Conservation (phyloP, 352 stramenopile species). For the Phytophthora sojae region DNA sequence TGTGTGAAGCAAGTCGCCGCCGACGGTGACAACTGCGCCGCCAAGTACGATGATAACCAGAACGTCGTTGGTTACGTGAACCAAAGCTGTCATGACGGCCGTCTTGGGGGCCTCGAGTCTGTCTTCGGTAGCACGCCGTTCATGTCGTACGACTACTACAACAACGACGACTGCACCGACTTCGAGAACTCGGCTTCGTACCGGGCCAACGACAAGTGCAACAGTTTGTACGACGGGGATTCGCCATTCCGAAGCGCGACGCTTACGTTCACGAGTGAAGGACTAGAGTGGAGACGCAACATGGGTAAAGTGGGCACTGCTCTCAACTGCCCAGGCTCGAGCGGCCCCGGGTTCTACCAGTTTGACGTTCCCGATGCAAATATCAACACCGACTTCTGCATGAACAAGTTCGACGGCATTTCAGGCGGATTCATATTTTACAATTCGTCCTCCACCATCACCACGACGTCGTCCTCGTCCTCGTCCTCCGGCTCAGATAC, state of each 20-base stretch:
- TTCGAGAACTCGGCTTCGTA: neutral
- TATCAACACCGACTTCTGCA: slow-evolving; percentile 1
- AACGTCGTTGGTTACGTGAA: neutral
- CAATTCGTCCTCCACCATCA: neutral
- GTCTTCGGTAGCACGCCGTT: neutral
- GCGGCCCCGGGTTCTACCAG: neutral
- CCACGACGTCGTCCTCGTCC: too few relatives aligned
- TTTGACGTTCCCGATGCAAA: slow-evolving; percentile 11
- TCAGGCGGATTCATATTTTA: slow-evolving; percentile 8
- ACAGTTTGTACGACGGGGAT: neutral
- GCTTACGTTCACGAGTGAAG: neutral
- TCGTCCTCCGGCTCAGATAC: too few relatives aligned
- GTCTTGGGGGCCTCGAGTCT: neutral
- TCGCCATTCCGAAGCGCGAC: neutral
- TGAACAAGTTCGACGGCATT: slow-evolving; percentile 3
- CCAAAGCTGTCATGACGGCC: neutral
- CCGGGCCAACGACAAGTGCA: neutral
- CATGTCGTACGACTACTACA: neutral
- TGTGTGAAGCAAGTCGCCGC: slow-evolving; percentile 3
- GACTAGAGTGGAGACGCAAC: neutral
- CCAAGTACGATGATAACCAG: neutral
- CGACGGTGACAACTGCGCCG: slow-evolving; percentile 1
- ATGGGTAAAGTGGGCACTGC: neutral
- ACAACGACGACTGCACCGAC: neutral
- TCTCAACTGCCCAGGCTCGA: slow-evolving; percentile 3